phyloP scores from a whole-genome alignment of 2,329 filamentous ascomycete genomes.

The Talaromyces piceae region DNA sequence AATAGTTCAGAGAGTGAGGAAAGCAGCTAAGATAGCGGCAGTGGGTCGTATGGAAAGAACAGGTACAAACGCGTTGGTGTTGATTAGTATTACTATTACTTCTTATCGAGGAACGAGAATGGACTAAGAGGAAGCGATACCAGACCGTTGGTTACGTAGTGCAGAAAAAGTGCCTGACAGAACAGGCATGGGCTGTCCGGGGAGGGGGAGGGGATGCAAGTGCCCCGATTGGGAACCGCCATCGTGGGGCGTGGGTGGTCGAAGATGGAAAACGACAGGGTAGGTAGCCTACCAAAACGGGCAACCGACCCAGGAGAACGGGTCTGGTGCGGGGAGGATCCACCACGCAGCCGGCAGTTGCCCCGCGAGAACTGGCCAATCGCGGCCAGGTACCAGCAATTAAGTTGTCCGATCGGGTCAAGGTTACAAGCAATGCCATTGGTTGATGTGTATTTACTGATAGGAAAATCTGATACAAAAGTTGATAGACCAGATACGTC shows the following conservation, averaged over 20 bases:
- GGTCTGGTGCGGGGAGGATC: background rate
- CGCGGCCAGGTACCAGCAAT: background rate
- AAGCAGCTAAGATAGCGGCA: too few relatives aligned
- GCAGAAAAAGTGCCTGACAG: background rate
- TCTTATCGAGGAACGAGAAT: too few relatives aligned
- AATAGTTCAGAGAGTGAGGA: too few relatives aligned
- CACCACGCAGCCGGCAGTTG: background rate
- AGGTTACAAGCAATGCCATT: background rate
- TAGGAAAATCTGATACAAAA: too few relatives aligned
- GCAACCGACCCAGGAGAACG: conserved; percentile 12
- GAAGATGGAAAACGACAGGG: conserved; percentile 12
- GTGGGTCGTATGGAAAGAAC: too few relatives aligned
- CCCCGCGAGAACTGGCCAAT: background rate
- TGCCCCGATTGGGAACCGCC: background rate
- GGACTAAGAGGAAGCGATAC: too few relatives aligned
- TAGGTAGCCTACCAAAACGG: conserved; percentile 20
- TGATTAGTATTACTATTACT: too few relatives aligned
- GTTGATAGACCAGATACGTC: too few relatives aligned
- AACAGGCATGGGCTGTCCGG: background rate
- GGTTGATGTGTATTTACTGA: too few relatives aligned
- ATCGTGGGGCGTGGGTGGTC: background rate
- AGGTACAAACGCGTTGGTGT: too few relatives aligned
- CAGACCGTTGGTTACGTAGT: too few relatives aligned
- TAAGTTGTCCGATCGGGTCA: background rate
- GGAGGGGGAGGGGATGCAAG: background rate